Conservation (phyloP, 1,139 yeast species). For the Insectozyma bohioensis region DNA sequence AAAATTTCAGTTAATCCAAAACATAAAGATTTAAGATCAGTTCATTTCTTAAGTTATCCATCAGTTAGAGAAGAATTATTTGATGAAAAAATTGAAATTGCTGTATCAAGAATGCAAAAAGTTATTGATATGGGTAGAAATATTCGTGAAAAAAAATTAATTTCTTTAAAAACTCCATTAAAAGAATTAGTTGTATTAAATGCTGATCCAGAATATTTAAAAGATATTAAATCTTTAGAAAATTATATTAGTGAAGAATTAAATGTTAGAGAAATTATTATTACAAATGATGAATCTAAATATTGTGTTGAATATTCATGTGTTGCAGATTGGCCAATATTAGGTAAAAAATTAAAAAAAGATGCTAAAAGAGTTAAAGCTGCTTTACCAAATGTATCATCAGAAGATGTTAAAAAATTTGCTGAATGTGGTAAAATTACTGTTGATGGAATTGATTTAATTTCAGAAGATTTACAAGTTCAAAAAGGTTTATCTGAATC, state of each 20-base stretch:
- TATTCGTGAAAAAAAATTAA: constrained; percentile 92
- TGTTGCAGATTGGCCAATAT: constrained; percentile 98
- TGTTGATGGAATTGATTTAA: constrained; percentile 87
- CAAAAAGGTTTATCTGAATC: constrained; percentile 78
- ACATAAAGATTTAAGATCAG: constrained; percentile 67
- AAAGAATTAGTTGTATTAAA: constrained; percentile 85
- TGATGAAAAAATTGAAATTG: constrained; percentile 74
- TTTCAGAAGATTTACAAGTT: constrained; percentile 85
- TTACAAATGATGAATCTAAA: constrained; percentile 87
- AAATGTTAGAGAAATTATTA: constrained; percentile 83
- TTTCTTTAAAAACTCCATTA: constrained; percentile 93
- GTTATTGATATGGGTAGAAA: constrained; percentile 96
- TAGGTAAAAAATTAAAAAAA: constrained; percentile 94
- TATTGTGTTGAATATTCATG: constrained; percentile 92
- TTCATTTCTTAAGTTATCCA: constrained; percentile 92
- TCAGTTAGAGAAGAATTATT: constrained; percentile 77
- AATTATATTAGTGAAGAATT: constrained; percentile 85
- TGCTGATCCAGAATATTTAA: constrained; percentile 69
- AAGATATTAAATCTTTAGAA: constrained; percentile 76
- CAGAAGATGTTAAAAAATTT: constrained; percentile 79
- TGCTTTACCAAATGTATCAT: constrained; percentile 79
- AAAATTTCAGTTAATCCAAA: constrained; percentile 40
- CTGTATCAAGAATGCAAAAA: constrained; percentile 94
- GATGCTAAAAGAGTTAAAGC: constrained; percentile 94
- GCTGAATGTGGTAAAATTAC: constrained; percentile 70